These are phyloP conservation scores for Ascochyta rabiei DNA, from an alignment of 2,329 filamentous ascomycete genomes.

Conservation along the genomic window DNA sequence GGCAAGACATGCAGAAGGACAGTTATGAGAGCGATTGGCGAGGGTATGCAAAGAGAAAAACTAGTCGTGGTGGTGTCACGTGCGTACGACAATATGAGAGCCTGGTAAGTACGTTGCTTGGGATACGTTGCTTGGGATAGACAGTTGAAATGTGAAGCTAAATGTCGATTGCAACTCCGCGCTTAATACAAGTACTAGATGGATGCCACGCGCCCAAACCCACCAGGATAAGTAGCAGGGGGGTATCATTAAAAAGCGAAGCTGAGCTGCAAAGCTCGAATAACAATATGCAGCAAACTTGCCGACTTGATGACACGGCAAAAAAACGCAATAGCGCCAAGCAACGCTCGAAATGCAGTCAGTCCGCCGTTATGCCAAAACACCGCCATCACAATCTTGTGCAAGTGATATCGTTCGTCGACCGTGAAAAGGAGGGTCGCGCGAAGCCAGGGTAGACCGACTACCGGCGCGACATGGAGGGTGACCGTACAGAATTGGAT, in stretches of 20 bases:
- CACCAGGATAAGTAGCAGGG: conserved; percentile 17
- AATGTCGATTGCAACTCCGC: not conserved
- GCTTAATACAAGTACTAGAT: not conserved
- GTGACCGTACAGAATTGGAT: conserved; percentile 7
- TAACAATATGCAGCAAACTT: not conserved
- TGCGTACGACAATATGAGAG: too few relatives aligned
- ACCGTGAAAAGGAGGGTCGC: not conserved
- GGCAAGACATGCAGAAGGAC: too few relatives aligned
- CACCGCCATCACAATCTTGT: conserved; percentile 17
- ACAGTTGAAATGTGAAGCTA: not conserved
- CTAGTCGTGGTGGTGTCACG: too few relatives aligned
- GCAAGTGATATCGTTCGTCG: conserved; percentile 8
- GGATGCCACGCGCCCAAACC: conserved; percentile 6
- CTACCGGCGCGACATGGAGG: conserved; percentile 15
- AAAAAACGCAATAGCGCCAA: conserved; percentile 5
- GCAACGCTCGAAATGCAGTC: conserved; percentile 15
- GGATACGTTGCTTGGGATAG: too few relatives aligned
- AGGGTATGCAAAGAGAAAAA: too few relatives aligned
- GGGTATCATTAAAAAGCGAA: conserved; percentile 17
- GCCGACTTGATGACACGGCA: not conserved
- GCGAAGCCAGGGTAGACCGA: not conserved
- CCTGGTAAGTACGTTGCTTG: too few relatives aligned
- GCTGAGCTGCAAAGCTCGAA: not conserved
- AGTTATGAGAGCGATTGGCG: too few relatives aligned
- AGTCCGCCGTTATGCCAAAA: conserved; percentile 13